Evolutionary conservation across 2,329 filamentous ascomycete genomes (phyloP).

Genomic region (Colletotrichum caudatum): DNA sequence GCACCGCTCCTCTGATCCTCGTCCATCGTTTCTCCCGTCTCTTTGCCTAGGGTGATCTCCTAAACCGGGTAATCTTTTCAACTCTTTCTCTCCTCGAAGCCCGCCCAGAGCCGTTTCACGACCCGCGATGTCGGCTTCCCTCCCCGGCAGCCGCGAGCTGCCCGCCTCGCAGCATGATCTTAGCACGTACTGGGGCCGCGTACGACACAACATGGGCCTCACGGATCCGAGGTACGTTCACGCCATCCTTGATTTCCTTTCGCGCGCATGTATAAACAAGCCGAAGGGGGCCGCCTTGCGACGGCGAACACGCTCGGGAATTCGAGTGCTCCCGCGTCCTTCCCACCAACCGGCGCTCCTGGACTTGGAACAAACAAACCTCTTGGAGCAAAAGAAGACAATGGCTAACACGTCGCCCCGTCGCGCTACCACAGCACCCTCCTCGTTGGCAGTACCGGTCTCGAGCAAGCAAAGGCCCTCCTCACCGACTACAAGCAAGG

Average conservation of each 20-base stretch:
- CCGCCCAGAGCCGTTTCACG: background rate
- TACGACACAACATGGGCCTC: constrained; percentile 88
- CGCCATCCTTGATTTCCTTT: constrained; percentile 6
- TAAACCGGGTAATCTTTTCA: constrained; percentile 6
- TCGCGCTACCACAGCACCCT: constrained; percentile 74
- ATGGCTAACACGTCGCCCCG: constrained; percentile 10
- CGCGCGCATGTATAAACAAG: background rate
- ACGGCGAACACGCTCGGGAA: background rate
- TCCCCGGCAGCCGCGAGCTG: constrained; percentile 80
- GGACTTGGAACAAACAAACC: no score
- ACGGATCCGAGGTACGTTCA: constrained; percentile 91
- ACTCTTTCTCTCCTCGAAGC: background rate
- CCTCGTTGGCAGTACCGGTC: constrained; percentile 79
- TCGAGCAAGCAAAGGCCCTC: constrained; percentile 87
- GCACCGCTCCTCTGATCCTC: constrained; percentile 24
- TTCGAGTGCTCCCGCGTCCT: background rate
- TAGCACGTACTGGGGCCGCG: constrained; percentile 93
- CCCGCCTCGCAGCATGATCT: constrained; percentile 94
- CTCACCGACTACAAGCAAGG: constrained; percentile 90
- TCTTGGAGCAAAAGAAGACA: background rate
- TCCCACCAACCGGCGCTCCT: background rate
- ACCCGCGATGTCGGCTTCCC: constrained; percentile 70
- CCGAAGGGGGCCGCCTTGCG: background rate
- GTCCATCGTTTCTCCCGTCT: no score
- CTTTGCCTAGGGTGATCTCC: background rate